phyloP scores from a whole-genome alignment of 371 early-diverging fungal genomes.

The Capillidium rhysosporum region DNA sequence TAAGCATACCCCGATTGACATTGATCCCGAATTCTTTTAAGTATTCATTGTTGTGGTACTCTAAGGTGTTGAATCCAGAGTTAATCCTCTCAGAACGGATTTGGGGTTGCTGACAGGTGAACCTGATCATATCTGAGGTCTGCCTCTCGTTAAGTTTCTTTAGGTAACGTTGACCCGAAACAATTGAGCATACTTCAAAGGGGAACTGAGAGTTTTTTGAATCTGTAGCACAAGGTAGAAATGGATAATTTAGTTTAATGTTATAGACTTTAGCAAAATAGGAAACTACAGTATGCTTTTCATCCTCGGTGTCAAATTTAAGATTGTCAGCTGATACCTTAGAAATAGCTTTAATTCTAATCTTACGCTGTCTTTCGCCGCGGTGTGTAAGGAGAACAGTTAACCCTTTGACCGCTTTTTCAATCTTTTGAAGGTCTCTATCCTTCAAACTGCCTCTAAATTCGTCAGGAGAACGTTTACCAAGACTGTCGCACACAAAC shows the following conservation, averaged over 20 bases:
- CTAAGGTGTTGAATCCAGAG: conserved; percentile 20
- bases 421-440: conserved; percentile 34
- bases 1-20: conserved; percentile 31
- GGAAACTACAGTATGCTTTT: conserved; percentile 35
- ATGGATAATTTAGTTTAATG: conserved; percentile 39
- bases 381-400: conserved; percentile 53
- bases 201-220: conserved; percentile 39
- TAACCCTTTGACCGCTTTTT: conserved; percentile 43
- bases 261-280: conserved; percentile 55
- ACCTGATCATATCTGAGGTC: conserved; percentile 83
- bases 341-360: conserved; percentile 43
- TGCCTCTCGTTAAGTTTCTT: conserved; percentile 62
- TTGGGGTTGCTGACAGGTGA: conserved; percentile 59
- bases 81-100: conserved; percentile 35
- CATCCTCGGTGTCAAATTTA: conserved; percentile 29
- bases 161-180: conserved; percentile 52
- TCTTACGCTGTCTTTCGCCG: conserved; percentile 33
- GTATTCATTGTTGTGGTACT: conserved; percentile 27
- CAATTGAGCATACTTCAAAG: conserved; percentile 69
- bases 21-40: conserved; percentile 40
- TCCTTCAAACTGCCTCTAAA: conserved; percentile 34
- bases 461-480: conserved; percentile 29
- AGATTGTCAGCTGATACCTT: conserved; percentile 34
- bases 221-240: conserved; percentile 68
- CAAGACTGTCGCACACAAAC: conserved; percentile 35